Conservation (phyloP, 345 rosid species). For the Boechera stricta region DNA sequence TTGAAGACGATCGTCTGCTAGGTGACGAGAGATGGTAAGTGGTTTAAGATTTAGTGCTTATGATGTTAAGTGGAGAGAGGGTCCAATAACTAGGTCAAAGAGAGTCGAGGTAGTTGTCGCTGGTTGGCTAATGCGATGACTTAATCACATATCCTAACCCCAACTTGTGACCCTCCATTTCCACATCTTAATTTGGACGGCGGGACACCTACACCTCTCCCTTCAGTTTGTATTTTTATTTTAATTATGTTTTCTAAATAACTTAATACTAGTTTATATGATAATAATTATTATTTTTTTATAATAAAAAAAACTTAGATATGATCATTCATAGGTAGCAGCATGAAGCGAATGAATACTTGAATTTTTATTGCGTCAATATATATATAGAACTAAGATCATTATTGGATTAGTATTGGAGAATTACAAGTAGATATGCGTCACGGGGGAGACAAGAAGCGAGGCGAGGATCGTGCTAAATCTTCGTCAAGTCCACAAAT, state of each 20-base stretch:
- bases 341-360: too few relatives aligned
- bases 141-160: neutral
- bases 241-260: neutral
- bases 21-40: slow-evolving; percentile 6
- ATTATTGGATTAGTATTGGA: neutral
- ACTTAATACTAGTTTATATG: too few relatives aligned
- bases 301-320: too few relatives aligned
- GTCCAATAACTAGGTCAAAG: slow-evolving; percentile 32
- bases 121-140: slow-evolving; percentile 36
- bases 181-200: slow-evolving; percentile 34
- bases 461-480: slow-evolving; percentile 44
- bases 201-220: slow-evolving; percentile 28
- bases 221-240: neutral
- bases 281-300: too few relatives aligned
- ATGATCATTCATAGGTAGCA: too few relatives aligned
- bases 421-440: slow-evolving; percentile 19
- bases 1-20: too few relatives aligned
- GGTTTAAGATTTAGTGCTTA: neutral
- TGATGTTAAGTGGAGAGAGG: slow-evolving; percentile 1
- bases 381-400: too few relatives aligned
- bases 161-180: slow-evolving; percentile 23
- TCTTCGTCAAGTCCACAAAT: slow-evolving; percentile 29
- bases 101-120: slow-evolving; percentile 32
- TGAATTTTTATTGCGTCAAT: too few relatives aligned
- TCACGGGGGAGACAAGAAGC: slow-evolving; percentile 36